Evolutionary conservation across 2,329 filamentous ascomycete genomes (phyloP).

Genomic region (Aspergillus sp.): DNA sequence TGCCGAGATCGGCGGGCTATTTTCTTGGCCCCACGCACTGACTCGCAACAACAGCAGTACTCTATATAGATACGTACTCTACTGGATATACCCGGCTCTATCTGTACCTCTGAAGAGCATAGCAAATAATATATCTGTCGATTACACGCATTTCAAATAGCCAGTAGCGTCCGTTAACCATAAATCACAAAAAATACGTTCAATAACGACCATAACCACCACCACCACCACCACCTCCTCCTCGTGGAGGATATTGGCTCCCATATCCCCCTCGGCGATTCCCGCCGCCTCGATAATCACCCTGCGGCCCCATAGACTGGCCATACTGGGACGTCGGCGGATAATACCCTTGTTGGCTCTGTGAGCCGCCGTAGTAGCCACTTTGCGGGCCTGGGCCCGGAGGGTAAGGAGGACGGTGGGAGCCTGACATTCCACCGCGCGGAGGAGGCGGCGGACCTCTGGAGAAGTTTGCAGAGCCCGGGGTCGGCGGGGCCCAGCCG

Average conservation of each 20-base stretch:
- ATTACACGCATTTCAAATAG: too few species aligned
- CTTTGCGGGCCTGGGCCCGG: constrained; percentile 7
- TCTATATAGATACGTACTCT: too few species aligned
- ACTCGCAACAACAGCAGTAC: too few species aligned
- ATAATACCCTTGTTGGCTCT: constrained; percentile 14
- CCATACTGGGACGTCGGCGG: constrained; percentile 14
- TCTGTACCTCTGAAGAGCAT: too few species aligned
- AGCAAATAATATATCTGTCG: too few species aligned
- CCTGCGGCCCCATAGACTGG: constrained; percentile 10
- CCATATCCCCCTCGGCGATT: constrained; percentile 18
- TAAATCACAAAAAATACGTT: constrained; percentile 3
- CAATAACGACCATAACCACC: constrained; percentile 22
- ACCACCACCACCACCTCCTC: constrained; percentile 25
- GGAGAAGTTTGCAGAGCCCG: constrained; percentile 22
- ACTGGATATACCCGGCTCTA: too few species aligned
- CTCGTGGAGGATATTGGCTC: constrained; percentile 20
- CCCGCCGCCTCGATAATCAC: constrained; percentile 6
- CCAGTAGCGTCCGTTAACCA: background rate
- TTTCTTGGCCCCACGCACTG: too few species aligned
- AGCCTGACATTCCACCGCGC: constrained; percentile 22
- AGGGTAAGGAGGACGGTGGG: constrained; percentile 11
- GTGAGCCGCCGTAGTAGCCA: constrained; percentile 11
- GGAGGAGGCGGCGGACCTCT: constrained; percentile 32
- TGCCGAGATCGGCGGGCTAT: too few species aligned
- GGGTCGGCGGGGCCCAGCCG: constrained; percentile 25